Evolutionary conservation across 2,329 filamentous ascomycete genomes (phyloP), one percentile per base, ranked within the genome.

Genomic region (Metarhizium sp.): DNA sequence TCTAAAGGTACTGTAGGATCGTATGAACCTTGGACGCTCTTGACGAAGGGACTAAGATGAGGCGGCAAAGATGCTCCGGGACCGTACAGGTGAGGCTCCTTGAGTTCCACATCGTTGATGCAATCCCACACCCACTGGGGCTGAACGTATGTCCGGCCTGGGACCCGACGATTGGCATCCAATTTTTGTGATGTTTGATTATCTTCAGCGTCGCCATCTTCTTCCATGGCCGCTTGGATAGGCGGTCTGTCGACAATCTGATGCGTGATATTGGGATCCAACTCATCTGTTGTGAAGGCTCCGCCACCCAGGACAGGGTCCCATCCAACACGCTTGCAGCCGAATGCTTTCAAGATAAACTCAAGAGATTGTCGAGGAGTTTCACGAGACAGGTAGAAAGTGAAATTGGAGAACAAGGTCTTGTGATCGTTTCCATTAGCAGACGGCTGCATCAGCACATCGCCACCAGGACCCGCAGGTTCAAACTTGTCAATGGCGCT

Each of bases 51-150:
- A 71, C 92, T 97, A 63, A 99, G 73, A 78, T 99, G 94, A 13
- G 94, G 94, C 25, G 94, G 94, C 36, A 99, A 78, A 62, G 90
- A 86, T 18, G 92, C 87, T 18, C 94, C 94, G 2, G 94, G 94
- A 0, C 87, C 89, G 66, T 99, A 99, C 40, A 92, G 73, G 67
- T 96, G 90, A 36, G 92, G 84, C 61, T 88, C 81, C 69, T 96
- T 85, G 55, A 99, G 76, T 71, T 92, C 90, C 59, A 90, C 90
- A 49, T 94, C 89, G 69, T 99, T 99, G 69, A 96, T 76, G 65
- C 89, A 92, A 67, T 99, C 94, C 94, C 94, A 99, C 4, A 99
- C 85, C 92, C 95, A 99, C 69, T 99, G 94, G 20, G 94, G 94
- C 75, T 99, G 94, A 55, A 99, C 75, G 64, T 99, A 99, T 60